Conservation (phyloP, 1,284 basidiomycete species). For the Coniophora puteana region DNA sequence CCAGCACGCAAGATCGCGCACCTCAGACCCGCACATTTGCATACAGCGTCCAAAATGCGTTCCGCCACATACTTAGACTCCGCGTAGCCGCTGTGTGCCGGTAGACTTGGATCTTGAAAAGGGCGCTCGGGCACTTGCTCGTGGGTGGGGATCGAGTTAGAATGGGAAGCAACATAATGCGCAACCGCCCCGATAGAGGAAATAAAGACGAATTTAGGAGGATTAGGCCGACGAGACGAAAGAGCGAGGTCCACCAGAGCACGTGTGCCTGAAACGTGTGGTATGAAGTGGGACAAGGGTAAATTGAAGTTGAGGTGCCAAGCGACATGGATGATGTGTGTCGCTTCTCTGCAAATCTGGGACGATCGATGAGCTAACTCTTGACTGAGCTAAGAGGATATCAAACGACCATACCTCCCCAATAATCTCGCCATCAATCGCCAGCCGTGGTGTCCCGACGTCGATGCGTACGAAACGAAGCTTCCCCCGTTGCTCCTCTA, state of each 20-base stretch:
- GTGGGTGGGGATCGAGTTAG: too few relatives aligned
- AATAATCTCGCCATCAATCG: too few relatives aligned
- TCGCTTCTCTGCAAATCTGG: constrained; percentile 14
- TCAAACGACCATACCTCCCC: too few relatives aligned
- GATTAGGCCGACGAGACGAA: neutral
- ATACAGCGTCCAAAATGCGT: constrained; percentile 13
- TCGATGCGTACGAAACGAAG: neutral
- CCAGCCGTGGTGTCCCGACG: too few relatives aligned
- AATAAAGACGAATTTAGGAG: constrained; percentile 13
- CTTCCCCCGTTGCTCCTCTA: neutral
- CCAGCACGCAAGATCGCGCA: constrained; percentile 15
- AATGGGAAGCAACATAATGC: constrained; percentile 5
- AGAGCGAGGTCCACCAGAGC: constrained; percentile 14
- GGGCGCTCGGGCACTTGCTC: constrained; percentile 14
- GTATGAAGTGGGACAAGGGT: constrained; percentile 10
- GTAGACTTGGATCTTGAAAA: constrained; percentile 10
- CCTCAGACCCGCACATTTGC: constrained; percentile 6
- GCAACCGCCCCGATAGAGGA: constrained; percentile 13
- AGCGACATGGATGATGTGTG: constrained; percentile 21
- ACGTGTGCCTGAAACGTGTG: constrained; percentile 11
- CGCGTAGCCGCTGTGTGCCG: constrained; percentile 16
- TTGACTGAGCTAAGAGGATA: too few relatives aligned
- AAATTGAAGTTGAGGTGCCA: constrained; percentile 19
- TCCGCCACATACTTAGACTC: constrained; percentile 19
- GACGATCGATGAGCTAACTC: too few relatives aligned